Evolutionary conservation across 108 stramenopile genomes (phyloP).

Genomic region (Pelagomonas calceolata): DNA sequence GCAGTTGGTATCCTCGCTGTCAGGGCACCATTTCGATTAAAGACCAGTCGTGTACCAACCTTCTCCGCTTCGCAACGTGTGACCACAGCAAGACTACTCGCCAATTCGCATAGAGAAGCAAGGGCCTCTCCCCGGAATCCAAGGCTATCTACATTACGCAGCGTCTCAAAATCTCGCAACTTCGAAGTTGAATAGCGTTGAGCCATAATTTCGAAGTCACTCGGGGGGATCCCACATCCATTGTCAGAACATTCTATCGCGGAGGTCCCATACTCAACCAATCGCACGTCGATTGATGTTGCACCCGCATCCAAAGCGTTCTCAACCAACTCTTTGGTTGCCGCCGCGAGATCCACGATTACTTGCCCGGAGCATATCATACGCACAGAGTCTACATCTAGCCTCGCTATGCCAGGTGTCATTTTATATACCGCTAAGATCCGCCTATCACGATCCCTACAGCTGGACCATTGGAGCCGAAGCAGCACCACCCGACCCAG

Average conservation of each 20-base stretch:
- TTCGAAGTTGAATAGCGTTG: conserved; percentile 92
- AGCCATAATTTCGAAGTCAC: conserved; percentile 74
- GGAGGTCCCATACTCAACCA: conserved; percentile 38
- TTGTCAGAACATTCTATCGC: conserved; percentile 48
- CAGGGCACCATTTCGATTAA: too few species aligned
- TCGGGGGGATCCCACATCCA: conserved; percentile 50
- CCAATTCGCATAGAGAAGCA: conserved; percentile 47
- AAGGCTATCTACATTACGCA: conserved; percentile 66
- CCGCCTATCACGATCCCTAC: too few species aligned
- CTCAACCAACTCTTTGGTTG: conserved; percentile 95
- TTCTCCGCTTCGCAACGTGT: too few species aligned
- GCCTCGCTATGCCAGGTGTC: conserved; percentile 10
- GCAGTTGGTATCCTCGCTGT: too few species aligned
- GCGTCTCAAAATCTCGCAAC: conserved; percentile 66
- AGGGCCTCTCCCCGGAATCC: conserved; percentile 97
- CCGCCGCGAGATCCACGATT: conserved; percentile 80
- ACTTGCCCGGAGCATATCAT: conserved; percentile 97
- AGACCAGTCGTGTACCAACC: too few species aligned
- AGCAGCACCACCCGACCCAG: too few species aligned
- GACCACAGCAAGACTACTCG: conserved; percentile 3
- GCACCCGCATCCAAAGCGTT: conserved; percentile 90
- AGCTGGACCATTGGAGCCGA: too few species aligned
- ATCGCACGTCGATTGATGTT: conserved; percentile 24
- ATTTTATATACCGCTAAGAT: too few species aligned
- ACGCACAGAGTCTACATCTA: conserved; percentile 76